Conservation (phyloP, 23 red algal species). For the Gracilariopsis chorda region DNA sequence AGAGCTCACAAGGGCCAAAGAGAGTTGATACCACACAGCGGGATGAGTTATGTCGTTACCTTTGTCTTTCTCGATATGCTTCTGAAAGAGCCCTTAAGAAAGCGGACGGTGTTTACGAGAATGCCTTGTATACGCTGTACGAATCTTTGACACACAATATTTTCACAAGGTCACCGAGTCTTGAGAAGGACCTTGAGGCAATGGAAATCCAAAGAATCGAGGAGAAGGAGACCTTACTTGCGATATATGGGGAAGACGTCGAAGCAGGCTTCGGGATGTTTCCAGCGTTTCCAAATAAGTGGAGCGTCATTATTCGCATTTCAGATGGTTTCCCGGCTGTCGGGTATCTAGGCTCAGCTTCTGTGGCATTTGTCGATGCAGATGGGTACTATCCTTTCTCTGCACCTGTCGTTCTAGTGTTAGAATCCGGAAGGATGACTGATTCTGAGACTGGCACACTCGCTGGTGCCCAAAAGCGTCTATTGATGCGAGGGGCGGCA, state of each 20-base stretch:
- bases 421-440: background rate
- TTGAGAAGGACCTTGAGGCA: background rate
- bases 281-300: conserved; percentile 19
- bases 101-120: conserved; percentile 11
- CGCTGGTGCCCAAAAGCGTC: background rate
- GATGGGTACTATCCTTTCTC: conserved; percentile 48
- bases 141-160: conserved; percentile 16
- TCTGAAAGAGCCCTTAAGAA: conserved; percentile 45
- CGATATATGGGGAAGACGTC: conserved; percentile 55
- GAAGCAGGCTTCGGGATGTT: conserved; percentile 20
- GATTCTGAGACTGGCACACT: background rate
- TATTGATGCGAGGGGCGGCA: conserved; percentile 60
- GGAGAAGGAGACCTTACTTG: conserved; percentile 16
- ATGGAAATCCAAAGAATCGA: background rate
- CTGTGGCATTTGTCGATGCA: conserved; percentile 40
- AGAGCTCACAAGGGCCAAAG: background rate
- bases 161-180: background rate
- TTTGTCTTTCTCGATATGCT: conserved; percentile 50
- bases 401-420: conserved; percentile 27
- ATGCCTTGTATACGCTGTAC: background rate
- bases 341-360: background rate
- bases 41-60: background rate
- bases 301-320: conserved; percentile 20
- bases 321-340: conserved; percentile 10
- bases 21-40: background rate